Percentiles rank a stretch among this genome's conserved stretches.
These are phyloP conservation scores for Butyriboletus pseudospeciosus DNA, from an alignment of 1,284 basidiomycete species.

Conservation along the genomic window DNA sequence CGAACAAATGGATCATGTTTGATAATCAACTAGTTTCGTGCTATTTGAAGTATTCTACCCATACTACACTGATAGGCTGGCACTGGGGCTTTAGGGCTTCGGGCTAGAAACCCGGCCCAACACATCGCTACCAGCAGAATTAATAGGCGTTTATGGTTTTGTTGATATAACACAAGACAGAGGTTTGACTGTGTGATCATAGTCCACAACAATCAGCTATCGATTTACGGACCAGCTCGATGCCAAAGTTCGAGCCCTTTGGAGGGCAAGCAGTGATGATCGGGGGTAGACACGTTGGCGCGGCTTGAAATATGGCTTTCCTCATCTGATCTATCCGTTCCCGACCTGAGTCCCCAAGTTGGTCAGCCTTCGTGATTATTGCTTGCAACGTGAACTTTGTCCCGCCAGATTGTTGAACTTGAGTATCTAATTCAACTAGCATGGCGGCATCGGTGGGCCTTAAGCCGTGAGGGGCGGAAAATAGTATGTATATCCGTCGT, in stretches of 20 bases:
- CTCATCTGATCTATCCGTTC: constrained; percentile 28
- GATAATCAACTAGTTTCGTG: too few relatives aligned
- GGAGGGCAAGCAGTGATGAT: constrained; percentile 50
- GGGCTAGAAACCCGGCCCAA: too few relatives aligned
- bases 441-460: constrained; percentile 55
- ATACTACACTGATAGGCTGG: too few relatives aligned
- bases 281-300: constrained; percentile 60
- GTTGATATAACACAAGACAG: not conserved
- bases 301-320: constrained; percentile 37
- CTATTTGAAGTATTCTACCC: too few relatives aligned
- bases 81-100: too few relatives aligned
- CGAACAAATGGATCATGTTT: too few relatives aligned
- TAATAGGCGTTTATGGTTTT: not conserved
- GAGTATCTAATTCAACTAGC: constrained; percentile 49
- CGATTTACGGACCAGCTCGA: constrained; percentile 52
- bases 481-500: constrained; percentile 61
- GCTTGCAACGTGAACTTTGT: constrained; percentile 58
- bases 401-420: constrained; percentile 35
- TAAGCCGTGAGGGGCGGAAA: constrained; percentile 63
- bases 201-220: constrained; percentile 52
- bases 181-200: constrained; percentile 1
- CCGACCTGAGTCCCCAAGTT: constrained; percentile 34
- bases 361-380: constrained; percentile 67
- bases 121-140: too few relatives aligned
- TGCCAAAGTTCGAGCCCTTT: constrained; percentile 47